Evolutionary conservation across 768 basidiomycete species (phyloP).

Genomic region (Russula virescens): DNA sequence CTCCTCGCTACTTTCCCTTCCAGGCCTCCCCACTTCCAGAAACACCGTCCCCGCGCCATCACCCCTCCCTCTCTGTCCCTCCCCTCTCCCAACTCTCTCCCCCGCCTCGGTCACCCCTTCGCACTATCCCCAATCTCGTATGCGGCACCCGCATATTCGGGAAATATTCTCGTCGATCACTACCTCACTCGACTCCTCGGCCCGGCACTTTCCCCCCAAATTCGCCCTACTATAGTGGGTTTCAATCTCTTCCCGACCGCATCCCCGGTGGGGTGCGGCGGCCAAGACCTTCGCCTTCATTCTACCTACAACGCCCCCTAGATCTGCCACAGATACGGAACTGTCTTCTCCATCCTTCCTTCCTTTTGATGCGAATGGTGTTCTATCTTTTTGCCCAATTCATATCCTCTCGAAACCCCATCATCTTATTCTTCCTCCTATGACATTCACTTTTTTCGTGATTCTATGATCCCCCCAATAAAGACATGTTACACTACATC

Average conservation of each 20-base stretch:
- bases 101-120: not conserved
- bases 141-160: not conserved
- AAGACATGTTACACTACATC: too few relatives aligned
- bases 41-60: not conserved
- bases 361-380: not conserved
- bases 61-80: not conserved
- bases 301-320: not conserved
- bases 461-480: not conserved
- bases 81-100: too few relatives aligned
- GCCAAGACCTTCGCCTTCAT: not conserved
- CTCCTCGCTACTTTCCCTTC: not conserved
- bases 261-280: conserved; percentile 8
- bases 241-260: conserved; percentile 6
- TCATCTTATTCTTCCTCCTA: not conserved
- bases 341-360: not conserved
- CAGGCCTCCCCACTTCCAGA: not conserved
- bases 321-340: conserved; percentile 14
- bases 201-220: not conserved
- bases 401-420: not conserved
- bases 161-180: conserved; percentile 13
- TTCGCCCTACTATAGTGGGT: not conserved
- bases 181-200: not conserved
- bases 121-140: not conserved
- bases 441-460: not conserved
- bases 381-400: not conserved